Conservation (phyloP, 1,139 yeast species). For the Debaryomycetaceae sp. region DNA sequence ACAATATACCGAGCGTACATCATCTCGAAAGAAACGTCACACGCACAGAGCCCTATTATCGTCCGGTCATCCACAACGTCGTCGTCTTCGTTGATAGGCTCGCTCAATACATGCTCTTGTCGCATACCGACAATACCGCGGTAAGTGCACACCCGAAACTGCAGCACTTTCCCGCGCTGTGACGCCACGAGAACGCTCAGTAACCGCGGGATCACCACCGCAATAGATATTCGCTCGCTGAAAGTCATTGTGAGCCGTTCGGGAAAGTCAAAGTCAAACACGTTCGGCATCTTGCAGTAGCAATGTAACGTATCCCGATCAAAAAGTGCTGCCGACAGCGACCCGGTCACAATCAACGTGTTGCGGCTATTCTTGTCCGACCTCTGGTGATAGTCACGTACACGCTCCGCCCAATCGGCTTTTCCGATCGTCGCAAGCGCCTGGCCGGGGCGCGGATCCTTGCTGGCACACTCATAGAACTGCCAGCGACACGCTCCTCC, state of each 20-base stretch:
- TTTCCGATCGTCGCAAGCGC: neutral
- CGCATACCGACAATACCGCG: conserved; percentile 50
- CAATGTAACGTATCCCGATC: conserved; percentile 40
- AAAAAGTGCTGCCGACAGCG: conserved; percentile 34
- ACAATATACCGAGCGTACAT: conserved; percentile 13
- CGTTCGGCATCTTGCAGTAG: conserved; percentile 34
- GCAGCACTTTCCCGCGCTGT: conserved; percentile 48
- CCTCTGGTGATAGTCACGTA: conserved; percentile 1
- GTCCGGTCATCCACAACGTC: no score
- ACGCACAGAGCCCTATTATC: conserved; percentile 20
- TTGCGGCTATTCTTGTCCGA: neutral
- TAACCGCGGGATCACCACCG: conserved; percentile 41
- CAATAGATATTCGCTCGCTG: conserved; percentile 44
- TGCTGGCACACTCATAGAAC: conserved; percentile 18
- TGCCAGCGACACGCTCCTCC: conserved; percentile 38
- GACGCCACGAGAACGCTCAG: conserved; percentile 43
- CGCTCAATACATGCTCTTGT: conserved; percentile 48
- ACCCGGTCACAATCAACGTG: conserved; percentile 31
- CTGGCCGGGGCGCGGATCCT: neutral
- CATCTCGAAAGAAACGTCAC: conserved; percentile 11
- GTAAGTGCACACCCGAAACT: conserved; percentile 46
- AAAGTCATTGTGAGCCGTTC: conserved; percentile 26
- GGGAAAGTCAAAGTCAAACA: conserved; percentile 29
- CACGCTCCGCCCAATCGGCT: conserved; percentile 3
- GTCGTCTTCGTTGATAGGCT: no score